Evolutionary conservation across 768 basidiomycete species (phyloP), one percentile per base, ranked within the genome.

Genomic region (Daedaleopsis nitida): DNA sequence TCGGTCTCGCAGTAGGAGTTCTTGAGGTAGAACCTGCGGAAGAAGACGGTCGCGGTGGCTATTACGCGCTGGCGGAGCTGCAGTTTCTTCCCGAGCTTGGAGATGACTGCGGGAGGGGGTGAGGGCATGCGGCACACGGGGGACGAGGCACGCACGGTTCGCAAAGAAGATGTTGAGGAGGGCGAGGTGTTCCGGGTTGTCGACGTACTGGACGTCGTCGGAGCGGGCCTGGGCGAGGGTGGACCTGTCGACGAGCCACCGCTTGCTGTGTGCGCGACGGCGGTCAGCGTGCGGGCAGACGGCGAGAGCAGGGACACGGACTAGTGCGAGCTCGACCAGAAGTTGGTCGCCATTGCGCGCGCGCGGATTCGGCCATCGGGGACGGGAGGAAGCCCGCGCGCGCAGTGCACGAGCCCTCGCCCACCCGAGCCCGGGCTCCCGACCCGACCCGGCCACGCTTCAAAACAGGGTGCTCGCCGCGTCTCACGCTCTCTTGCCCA

Each of bases 1-100:
- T 98, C 97, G 0, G 96, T 98, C 72, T 97, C 95, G 77, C 92
- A 94, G 70, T 95, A 96, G 9, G 87, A 82, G 72, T 96, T 98
- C 78, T 96, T 96, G 68, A 96, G 78, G 74, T 98, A 99, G 76
- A 98, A 98, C n/a, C 97, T 81, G 39, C 92, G 86, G 75, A 98
- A 97, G 76, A 94, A 98, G 43, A 98, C 89, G 51, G 89, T 94
- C 23, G 96, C 94, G 0, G 95, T 98, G 3, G 96, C 94, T 58
- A 95, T 91, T 4, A 92, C 93, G 45, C 95, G 85, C 74, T 98
- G 97, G 32, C 94, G 86, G 12, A 98, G 80, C 44, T 79, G 77
- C 43, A 96, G 80, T 63, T 89, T 89, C 76, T 91, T 93, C 23
- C 93, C 92, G 1, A 98, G 82, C 72, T 91, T 93, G 17, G 89